Percentiles rank a stretch among this genome's conserved stretches.
Conservation (phyloP, 2,329 filamentous ascomycete species). For the Alternaria consortialis region DNA sequence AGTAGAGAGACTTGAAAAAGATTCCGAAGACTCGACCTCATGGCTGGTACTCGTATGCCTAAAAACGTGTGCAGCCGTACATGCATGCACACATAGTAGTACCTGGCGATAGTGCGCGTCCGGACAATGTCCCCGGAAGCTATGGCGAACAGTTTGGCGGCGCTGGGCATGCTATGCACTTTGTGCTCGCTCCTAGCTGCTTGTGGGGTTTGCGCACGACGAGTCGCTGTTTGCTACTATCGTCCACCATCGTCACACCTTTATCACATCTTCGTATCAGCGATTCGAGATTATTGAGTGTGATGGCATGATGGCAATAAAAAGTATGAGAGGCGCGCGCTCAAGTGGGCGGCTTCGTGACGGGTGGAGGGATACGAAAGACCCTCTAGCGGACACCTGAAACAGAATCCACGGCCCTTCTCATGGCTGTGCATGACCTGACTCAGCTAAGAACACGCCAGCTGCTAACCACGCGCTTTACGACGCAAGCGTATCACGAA, state of each 20-base stretch:
- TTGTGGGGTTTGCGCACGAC: constrained; percentile 17
- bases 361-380: constrained; percentile 19
- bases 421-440: constrained; percentile 19
- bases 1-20: constrained; percentile 22
- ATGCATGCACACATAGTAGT: constrained; percentile 13
- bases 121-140: background rate
- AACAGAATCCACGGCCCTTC: constrained; percentile 23
- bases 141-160: constrained; percentile 12
- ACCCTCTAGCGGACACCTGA: constrained; percentile 22
- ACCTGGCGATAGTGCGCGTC: constrained; percentile 17
- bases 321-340: constrained; percentile 33
- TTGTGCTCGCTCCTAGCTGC: constrained; percentile 14
- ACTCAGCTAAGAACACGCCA: constrained; percentile 19
- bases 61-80: constrained; percentile 12
- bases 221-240: constrained; percentile 21
- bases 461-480: constrained; percentile 18
- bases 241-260: constrained; percentile 23
- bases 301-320: constrained; percentile 26
- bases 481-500: constrained; percentile 3
- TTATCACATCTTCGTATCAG: constrained; percentile 24
- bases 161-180: constrained; percentile 14
- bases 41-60: constrained; percentile 2
- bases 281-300: constrained; percentile 26
- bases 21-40: background rate
- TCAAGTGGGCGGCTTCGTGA: constrained; percentile 26